Evolutionary conservation across 176 grass and related monocot genomes (phyloP), one percentile per base, ranked within the genome.

Genomic region (Triticum urartu): DNA sequence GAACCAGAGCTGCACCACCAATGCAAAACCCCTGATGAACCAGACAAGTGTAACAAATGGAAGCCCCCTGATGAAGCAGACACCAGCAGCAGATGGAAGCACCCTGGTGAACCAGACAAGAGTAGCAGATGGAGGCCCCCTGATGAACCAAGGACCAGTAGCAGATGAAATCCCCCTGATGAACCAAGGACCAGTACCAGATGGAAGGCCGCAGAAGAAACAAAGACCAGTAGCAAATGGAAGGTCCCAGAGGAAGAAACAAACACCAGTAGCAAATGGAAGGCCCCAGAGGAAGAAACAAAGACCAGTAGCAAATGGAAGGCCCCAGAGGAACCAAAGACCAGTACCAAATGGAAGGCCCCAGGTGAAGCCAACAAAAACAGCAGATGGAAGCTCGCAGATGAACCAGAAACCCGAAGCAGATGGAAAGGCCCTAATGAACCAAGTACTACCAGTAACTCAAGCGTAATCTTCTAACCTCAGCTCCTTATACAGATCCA

Each of bases 391-490:
- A 13, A 70, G 17, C 1, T 5, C 9, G 7, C 9, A 70, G 18
- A 39, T 39, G 68, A 70, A 39, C 34, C 68, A 70, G 4, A 36
- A 20, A 70, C 68, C 33, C 4, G 68, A 70, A 39, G 34, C 67
- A 70, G 2, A n/a, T 70, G 67, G 68, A 39, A 6, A 70, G 0
- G 34, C 34, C 17, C 7, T 39, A 34, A 72, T 42, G 68, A 40
- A 71, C 18, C 68, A 40, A 22, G 21, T 7, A 86, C 50, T 86
- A 87, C 50, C 87, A 67, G 61, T 66, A 56, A 82, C 60, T 40
- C 25, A 92, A 94, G 68, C 45, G 91, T 98, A 98, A 84, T 85
- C 47, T 77, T 90, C 88, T 86, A 6, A 21, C 56, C 50, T 69
- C 73, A 50, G 40, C 25, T 86, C 73, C 82, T 42, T 83, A 78